A percentile compares a stretch with the other conserved stretches of the same genome.
Evolutionary conservation across 192 early-diverging fungal species (phyloP).

Genomic region (Gaertneriomyces semiglobifer): DNA sequence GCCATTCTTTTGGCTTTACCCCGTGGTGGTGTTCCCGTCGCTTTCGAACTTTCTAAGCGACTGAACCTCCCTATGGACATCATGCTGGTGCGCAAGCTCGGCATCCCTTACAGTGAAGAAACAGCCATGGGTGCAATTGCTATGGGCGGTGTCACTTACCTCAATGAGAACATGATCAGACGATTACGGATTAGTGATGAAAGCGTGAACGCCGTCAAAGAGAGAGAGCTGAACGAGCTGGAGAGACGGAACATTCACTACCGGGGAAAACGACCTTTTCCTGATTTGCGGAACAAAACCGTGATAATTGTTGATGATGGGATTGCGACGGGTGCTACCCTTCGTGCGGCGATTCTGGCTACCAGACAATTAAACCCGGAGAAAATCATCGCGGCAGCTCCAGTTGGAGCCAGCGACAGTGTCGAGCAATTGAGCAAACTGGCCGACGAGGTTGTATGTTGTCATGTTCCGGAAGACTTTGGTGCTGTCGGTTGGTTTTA

Average conservation of each 20-base stretch:
- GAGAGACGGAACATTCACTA: conserved; percentile 29
- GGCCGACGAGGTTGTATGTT: conserved; percentile 34
- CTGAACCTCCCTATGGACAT: conserved; percentile 36
- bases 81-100: conserved; percentile 41
- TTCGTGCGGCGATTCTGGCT: conserved; percentile 32
- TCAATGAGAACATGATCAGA: conserved; percentile 18
- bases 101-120: conserved; percentile 34
- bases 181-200: conserved; percentile 4
- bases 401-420: conserved; percentile 27
- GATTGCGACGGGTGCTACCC: conserved; percentile 42
- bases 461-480: conserved; percentile 26
- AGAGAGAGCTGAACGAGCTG: conserved; percentile 29
- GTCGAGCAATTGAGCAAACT: conserved; percentile 7
- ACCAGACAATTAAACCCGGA: conserved; percentile 22
- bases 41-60: conserved; percentile 29
- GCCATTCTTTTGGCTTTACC: conserved; percentile 39
- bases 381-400: conserved; percentile 28
- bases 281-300: conserved; percentile 22
- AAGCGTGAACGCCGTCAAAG: conserved; percentile 16
- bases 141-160: conserved; percentile 21
- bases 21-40: conserved; percentile 44
- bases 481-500: conserved; percentile 35
- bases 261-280: conserved; percentile 22
- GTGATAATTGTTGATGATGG: conserved; percentile 43
- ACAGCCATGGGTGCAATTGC: conserved; percentile 40